Base-by-base conservation (phyloP, 805 yeast species). In the Wickerhamiella brachini region DNA sequence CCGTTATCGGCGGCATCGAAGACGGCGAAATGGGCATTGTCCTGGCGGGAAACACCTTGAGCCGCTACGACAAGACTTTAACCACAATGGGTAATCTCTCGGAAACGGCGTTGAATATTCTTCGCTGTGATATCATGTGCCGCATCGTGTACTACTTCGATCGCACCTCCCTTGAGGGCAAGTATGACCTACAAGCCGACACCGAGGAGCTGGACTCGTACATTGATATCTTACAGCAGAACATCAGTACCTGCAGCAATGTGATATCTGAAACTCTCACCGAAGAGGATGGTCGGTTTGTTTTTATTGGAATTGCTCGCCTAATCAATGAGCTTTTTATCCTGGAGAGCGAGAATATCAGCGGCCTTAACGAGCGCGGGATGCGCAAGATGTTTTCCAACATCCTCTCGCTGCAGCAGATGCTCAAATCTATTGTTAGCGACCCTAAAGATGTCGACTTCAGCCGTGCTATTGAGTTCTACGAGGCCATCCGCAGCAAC, bases 401-500 rank as follows among this genome's bases (percentile, higher is more conserved):
- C 61, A 77, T 83, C 20, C 70, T 78, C 49, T 79, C 83, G 0
- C 65, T 83, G 44, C 87, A 81, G 65, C 89, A 83, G 62, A 76
- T 80, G 75, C 71, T 83, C 51, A 72, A 83, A 53, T 78, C 76
- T 53, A 71, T 82, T 34, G 72, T 77, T 61, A 61, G 64, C 22
- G 70, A 71, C 53, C 79, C 82, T 0, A 74, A 73, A 39, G 69
- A 68, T 18, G 78, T 80, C 13, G 75, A 78, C 54, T 80, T 82
- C 59, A 62, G 71, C 22, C 65, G 70, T 24, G 72, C 84, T 1
- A 67, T 80, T 3, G 61, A 68, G 15, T 83, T 78, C 67, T 83
- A 76, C 62, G 80, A 78, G 45, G 51, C 58, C 22, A 47, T 59
- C 29, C 39, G 57, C 12, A 46, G 50, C 37, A 56, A 58, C 21